phyloP scores from a whole-genome alignment of 805 yeast genomes.

The Candida maris region DNA sequence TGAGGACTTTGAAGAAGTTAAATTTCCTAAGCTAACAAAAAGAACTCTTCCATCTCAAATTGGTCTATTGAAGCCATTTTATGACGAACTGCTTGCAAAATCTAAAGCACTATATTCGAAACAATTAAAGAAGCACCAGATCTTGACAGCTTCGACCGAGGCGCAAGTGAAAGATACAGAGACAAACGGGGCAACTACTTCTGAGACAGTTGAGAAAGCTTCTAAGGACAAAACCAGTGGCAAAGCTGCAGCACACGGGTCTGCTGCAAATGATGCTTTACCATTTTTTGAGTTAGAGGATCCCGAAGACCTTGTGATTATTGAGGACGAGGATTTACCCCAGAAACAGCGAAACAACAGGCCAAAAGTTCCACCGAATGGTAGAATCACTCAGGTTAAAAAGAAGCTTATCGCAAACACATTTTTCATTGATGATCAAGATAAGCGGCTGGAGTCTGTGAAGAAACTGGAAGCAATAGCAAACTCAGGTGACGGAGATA shows the following conservation, averaged over 20 bases:
- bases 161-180: neutral
- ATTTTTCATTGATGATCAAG: constrained; percentile 48
- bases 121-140: constrained; percentile 41
- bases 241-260: neutral
- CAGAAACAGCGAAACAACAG: constrained; percentile 69
- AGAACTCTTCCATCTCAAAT: constrained; percentile 51
- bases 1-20: constrained; percentile 60
- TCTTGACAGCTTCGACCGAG: constrained; percentile 10
- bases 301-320: constrained; percentile 45
- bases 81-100: constrained; percentile 37
- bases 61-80: constrained; percentile 57
- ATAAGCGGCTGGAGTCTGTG: constrained; percentile 10
- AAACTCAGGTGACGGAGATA: neutral
- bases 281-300: constrained; percentile 24
- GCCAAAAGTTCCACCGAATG: constrained; percentile 87
- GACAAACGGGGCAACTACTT: constrained; percentile 4
- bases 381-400: constrained; percentile 70
- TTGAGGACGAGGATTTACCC: constrained; percentile 85
- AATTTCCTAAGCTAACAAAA: constrained; percentile 50
- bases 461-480: neutral
- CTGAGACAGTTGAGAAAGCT: neutral
- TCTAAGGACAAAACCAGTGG: neutral
- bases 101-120: constrained; percentile 40
- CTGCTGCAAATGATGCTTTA: constrained; percentile 6
- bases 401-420: constrained; percentile 55